phyloP scores from a whole-genome alignment of 352 stramenopile species.

The Phytophthora sp. region DNA sequence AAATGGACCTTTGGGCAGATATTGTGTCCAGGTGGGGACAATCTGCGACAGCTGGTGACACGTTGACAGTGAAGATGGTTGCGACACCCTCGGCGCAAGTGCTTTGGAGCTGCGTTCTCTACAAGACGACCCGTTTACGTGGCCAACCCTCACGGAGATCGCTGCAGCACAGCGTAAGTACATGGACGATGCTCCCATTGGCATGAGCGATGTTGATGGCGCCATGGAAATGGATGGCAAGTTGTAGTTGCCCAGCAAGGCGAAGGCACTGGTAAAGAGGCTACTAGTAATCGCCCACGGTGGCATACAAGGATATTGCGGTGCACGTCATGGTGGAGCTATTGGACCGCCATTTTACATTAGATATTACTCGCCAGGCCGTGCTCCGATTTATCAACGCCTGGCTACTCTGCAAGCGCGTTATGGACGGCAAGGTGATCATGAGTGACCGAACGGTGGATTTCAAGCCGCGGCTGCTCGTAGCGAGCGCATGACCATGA shows the following conservation, averaged over 20 bases:
- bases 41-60: neutral
- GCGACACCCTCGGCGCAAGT: neutral
- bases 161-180: neutral
- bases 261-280: neutral
- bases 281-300: conserved; percentile 11
- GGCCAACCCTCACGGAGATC: neutral
- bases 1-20: conserved; percentile 21
- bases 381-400: conserved; percentile 6
- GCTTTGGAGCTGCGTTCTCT: conserved; percentile 12
- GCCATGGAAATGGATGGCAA: neutral
- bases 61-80: conserved; percentile 3
- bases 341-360: neutral
- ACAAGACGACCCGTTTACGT: conserved; percentile 6
- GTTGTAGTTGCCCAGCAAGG: neutral
- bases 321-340: conserved; percentile 17
- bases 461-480: neutral
- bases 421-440: conserved; percentile 5
- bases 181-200: neutral
- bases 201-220: neutral
- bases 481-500: conserved; percentile 10
- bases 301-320: neutral
- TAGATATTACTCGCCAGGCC: neutral
- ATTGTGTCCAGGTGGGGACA: conserved; percentile 7
- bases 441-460: conserved; percentile 1
- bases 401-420: conserved; percentile 15